These are phyloP conservation scores for Onygena corvina DNA, from an alignment of 2,329 filamentous ascomycete genomes.

Conservation along the genomic window DNA sequence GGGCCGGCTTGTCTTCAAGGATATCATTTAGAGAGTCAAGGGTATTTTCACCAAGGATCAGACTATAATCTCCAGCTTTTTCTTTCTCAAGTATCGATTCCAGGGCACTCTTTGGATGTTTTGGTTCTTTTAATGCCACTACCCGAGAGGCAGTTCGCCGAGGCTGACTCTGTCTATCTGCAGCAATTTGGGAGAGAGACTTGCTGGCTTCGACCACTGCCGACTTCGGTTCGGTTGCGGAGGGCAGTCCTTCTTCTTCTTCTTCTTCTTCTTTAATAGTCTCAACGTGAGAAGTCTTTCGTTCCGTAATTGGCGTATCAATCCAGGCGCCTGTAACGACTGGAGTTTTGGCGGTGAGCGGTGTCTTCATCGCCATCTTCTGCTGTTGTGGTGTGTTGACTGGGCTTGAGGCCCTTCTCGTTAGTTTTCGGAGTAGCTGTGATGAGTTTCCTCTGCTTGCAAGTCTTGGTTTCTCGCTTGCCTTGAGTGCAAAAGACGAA, in stretches of 20 bases:
- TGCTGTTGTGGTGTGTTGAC: slow-evolving; percentile 27
- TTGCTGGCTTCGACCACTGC: slow-evolving; percentile 9
- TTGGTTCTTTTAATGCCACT: slow-evolving; percentile 24
- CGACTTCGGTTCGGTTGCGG: slow-evolving; percentile 1
- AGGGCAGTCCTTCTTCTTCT: not conserved
- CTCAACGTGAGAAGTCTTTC: slow-evolving; percentile 15
- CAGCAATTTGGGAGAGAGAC: not conserved
- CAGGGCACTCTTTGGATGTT: slow-evolving; percentile 33
- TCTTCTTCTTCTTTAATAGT: slow-evolving; percentile 10
- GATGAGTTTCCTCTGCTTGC: slow-evolving; percentile 25
- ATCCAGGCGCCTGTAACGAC: slow-evolving; percentile 37
- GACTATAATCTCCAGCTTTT: slow-evolving; percentile 27
- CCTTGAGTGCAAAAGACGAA: slow-evolving; percentile 26
- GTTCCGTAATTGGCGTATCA: slow-evolving; percentile 36
- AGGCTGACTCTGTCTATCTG: slow-evolving; percentile 3
- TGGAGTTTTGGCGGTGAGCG: slow-evolving; percentile 34
- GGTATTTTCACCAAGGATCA: slow-evolving; percentile 35
- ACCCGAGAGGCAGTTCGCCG: slow-evolving; percentile 15
- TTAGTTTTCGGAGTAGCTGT: slow-evolving; percentile 33
- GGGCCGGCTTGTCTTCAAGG: slow-evolving; percentile 24
- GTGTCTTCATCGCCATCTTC: slow-evolving; percentile 22
- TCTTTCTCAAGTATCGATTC: slow-evolving; percentile 33
- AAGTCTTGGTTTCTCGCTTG: slow-evolving; percentile 22
- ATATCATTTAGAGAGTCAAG: slow-evolving; percentile 36
- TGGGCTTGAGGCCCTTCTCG: slow-evolving; percentile 27